These are phyloP conservation scores for Rhynchospora breviuscula DNA, from an alignment of 176 grass and related monocot genomes.

Conservation along the genomic window DNA sequence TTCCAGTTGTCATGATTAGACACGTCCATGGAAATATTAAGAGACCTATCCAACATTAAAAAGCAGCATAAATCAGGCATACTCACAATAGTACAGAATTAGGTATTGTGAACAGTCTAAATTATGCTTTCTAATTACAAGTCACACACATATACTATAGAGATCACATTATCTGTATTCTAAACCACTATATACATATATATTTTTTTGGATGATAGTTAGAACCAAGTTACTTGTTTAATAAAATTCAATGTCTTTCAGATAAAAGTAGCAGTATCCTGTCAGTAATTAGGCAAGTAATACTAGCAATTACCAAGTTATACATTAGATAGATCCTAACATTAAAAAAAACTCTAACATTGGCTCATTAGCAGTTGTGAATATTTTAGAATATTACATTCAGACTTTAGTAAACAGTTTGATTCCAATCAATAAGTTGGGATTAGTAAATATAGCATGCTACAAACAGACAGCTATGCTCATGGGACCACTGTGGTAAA, in stretches of 20 bases:
- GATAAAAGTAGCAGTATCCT: not conserved
- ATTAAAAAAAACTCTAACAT: not conserved
- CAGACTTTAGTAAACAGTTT: not conserved
- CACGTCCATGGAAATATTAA: slow-evolving; percentile 71
- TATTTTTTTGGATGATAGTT: not conserved
- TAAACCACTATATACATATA: not conserved
- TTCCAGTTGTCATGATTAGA: slow-evolving; percentile 78
- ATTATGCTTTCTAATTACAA: not conserved
- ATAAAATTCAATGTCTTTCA: not conserved
- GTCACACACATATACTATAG: not conserved
- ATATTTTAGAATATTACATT: not conserved
- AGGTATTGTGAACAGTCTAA: not conserved
- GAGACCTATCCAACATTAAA: slow-evolving; percentile 47
- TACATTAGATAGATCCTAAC: not conserved
- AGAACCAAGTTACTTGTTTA: not conserved
- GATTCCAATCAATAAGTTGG: not conserved
- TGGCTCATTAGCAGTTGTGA: not conserved
- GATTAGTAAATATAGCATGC: not conserved
- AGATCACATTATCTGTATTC: not conserved
- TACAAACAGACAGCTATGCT: slow-evolving; percentile 1
- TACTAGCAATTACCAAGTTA: slow-evolving; percentile 4
- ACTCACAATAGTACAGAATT: not conserved
- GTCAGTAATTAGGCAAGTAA: not conserved
- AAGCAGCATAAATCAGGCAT: slow-evolving; percentile 1
- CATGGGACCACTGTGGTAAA: not conserved